Evolutionary conservation across 352 stramenopile genomes (phyloP).

Genomic region (Globisporangium apiculatum): DNA sequence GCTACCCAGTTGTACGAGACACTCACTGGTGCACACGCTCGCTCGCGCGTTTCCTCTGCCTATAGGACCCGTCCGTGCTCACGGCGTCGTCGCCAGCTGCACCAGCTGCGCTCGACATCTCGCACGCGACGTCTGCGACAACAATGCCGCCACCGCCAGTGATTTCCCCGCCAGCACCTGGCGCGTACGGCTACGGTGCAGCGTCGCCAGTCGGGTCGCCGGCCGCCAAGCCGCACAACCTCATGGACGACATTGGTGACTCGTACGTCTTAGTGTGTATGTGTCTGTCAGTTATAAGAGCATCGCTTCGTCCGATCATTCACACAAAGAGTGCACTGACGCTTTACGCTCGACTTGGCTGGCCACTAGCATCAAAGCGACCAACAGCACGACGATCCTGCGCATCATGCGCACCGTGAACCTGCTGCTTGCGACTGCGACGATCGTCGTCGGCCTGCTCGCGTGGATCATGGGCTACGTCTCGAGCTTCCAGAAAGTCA

Average conservation of each 20-base stretch:
- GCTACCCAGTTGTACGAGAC: too few relatives aligned
- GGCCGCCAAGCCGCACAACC: conserved; percentile 18
- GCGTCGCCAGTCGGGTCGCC: conserved; percentile 12
- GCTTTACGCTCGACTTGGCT: too few relatives aligned
- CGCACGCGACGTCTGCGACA: conserved; percentile 18
- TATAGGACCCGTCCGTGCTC: conserved; percentile 33
- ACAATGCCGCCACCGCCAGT: conserved; percentile 28
- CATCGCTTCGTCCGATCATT: too few relatives aligned
- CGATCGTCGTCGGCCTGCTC: conserved; percentile 58
- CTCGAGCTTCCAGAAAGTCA: conserved; percentile 70
- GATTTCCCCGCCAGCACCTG: conserved; percentile 25
- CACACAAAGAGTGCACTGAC: too few relatives aligned
- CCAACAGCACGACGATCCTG: conserved; percentile 76
- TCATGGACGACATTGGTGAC: conserved; percentile 80
- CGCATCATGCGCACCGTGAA: conserved; percentile 75
- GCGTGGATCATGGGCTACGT: conserved; percentile 81
- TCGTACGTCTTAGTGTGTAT: conserved; percentile 23
- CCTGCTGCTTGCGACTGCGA: conserved; percentile 63
- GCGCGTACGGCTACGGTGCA: conserved; percentile 21
- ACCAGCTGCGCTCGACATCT: conserved; percentile 16
- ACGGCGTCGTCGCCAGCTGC: conserved; percentile 20
- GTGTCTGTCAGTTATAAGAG: neutral
- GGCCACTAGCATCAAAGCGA: conserved; percentile 57
- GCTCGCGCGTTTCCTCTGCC: neutral
- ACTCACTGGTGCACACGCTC: too few relatives aligned